Conservation (phyloP, 306 rosid species). For the Vigna hirtella region DNA sequence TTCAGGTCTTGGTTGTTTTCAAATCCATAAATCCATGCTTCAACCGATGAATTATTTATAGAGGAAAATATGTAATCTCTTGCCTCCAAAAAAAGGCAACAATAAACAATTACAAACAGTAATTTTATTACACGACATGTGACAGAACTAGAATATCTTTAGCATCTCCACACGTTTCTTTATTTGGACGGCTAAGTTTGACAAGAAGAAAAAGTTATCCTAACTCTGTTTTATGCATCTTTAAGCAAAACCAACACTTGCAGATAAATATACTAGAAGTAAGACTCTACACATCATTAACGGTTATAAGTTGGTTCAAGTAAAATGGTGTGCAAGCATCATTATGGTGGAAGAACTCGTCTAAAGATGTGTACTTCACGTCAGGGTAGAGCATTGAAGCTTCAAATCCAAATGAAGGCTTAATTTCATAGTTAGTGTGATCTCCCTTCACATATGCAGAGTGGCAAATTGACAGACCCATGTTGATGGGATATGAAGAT, state of each 20-base stretch:
- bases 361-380: constrained; percentile 65
- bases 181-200: background rate
- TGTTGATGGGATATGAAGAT: constrained; percentile 19
- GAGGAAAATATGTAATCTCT: background rate
- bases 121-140: background rate
- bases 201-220: background rate
- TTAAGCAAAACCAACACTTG: background rate
- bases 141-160: background rate
- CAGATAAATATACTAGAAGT: background rate
- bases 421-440: constrained; percentile 65
- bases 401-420: constrained; percentile 67
- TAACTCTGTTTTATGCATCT: background rate
- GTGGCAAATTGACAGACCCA: constrained; percentile 49
- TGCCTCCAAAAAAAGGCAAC: background rate
- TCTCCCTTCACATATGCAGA: constrained; percentile 57
- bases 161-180: background rate
- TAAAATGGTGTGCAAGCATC: constrained; percentile 15
- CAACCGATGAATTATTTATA: no score
- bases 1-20: background rate
- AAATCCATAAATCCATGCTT: no score
- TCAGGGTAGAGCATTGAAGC: constrained; percentile 70
- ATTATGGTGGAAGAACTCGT: constrained; percentile 25
- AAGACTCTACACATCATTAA: background rate
- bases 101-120: background rate
- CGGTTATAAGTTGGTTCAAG: background rate